Base-by-base conservation (phyloP, 2,329 filamentous ascomycete species). In the Tolypocladium pustulatum region DNA sequence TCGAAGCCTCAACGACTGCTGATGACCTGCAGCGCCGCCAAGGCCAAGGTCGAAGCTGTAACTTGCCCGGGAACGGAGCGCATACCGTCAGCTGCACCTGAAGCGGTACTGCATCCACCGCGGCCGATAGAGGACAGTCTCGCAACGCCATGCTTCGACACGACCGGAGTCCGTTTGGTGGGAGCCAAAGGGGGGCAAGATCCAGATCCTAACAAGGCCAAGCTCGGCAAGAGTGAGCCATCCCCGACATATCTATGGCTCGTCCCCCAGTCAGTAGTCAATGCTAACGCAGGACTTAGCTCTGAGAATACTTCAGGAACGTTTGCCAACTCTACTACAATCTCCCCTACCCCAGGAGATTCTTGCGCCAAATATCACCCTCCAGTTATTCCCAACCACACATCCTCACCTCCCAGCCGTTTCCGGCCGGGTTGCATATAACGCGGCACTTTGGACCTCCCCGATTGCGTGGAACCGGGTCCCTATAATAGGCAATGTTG, bases 381-480 rank as follows among this genome's bases (percentile, higher is more conserved):
- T 88, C 49, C 82, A 86, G 69, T 82, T 89, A 63, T 89, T 89
- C 71, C 86, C 86, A 41, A 84, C 85, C 34, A 94, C 90, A 0
- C 90, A 95, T 67, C 90, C 89, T 3, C 88, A 93, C 71, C 89
- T 99, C 3, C 94, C 94, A 38, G 89, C 86, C n/a, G 94, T 97
- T 46, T 90, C 90, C 34, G 94, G 94, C 57, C 85, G 89, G 54
- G 88, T 97, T 40, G 88, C 91, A 54, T 99, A 99, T 72, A 89
- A 89, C 40, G 93, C 94, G 22, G 94, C 94, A 3, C 79, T 99
- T 41, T 97, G 92, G 92, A 97, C 94, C 0, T 91, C 92, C 0
- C 94, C 94, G 0, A 88, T 99, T 56, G 93, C 92, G 36, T 99
- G 94, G 94, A 95, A 95, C 67, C 85, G 90, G 34, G 82, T 99